These are phyloP conservation scores for Epichloe typhina DNA, from an alignment of 2,329 filamentous ascomycete species.

Conservation along the genomic window DNA sequence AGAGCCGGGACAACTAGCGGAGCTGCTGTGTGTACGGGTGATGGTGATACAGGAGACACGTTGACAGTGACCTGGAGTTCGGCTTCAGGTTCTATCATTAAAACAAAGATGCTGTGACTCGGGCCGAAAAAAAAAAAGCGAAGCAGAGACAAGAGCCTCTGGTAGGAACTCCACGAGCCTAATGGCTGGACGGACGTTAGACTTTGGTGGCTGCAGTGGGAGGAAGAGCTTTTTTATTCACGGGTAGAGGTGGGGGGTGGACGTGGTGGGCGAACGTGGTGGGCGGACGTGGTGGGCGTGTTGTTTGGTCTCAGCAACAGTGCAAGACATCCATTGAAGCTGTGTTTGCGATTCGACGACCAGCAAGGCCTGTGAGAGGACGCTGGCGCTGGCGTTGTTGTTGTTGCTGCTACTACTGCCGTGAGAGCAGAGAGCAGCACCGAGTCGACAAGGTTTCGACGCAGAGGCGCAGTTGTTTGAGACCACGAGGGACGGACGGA, in stretches of 20 bases:
- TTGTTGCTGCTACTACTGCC: background rate
- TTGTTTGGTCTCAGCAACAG: background rate
- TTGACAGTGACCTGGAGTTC: conserved; percentile 39
- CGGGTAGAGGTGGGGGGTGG: background rate
- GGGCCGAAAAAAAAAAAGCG: conserved; percentile 3
- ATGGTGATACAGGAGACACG: conserved; percentile 38
- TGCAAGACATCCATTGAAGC: conserved; percentile 1
- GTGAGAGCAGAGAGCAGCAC: background rate
- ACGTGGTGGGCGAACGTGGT: too few relatives aligned
- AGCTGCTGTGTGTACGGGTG: conserved; percentile 32
- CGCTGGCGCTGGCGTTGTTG: background rate
- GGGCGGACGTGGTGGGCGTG: background rate
- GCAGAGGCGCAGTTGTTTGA: background rate
- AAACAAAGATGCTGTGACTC: conserved; percentile 9
- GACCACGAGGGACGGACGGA: background rate
- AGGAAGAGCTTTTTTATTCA: background rate
- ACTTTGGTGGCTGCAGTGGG: background rate
- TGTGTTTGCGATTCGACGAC: conserved; percentile 2
- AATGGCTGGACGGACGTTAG: background rate
- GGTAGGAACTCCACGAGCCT: background rate
- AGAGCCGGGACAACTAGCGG: conserved; percentile 35
- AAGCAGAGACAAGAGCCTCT: conserved; percentile 6
- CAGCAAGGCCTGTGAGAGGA: background rate
- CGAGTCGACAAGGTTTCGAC: background rate
- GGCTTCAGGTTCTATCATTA: conserved; percentile 34